Evolutionary conservation across 1,284 basidiomycete species (phyloP).

Genomic region (Marasmius sp.): DNA sequence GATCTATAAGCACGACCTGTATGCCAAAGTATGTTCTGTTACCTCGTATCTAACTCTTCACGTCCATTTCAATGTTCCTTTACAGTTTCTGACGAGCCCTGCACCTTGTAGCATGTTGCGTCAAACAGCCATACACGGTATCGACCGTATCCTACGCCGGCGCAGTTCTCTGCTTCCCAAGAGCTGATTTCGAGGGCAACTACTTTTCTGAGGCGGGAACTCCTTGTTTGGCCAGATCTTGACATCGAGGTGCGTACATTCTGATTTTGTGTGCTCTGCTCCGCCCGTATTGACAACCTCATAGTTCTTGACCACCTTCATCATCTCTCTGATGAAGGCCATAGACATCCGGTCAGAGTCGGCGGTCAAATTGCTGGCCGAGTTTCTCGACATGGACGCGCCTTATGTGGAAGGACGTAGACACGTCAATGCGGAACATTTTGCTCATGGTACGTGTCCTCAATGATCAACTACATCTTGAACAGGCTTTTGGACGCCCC

Average conservation of each 20-base stretch:
- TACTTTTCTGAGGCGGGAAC: constrained; percentile 78
- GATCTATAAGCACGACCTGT: constrained; percentile 76
- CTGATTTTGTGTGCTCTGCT: neutral
- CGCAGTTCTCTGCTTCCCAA: constrained; percentile 73
- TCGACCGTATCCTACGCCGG: constrained; percentile 77
- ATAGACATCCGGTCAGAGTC: constrained; percentile 88
- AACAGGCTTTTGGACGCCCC: no score
- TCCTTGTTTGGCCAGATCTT: constrained; percentile 79
- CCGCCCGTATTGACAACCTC: constrained; percentile 9
- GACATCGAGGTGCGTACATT: constrained; percentile 71
- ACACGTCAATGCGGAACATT: constrained; percentile 79
- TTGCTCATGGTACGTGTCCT: constrained; percentile 74
- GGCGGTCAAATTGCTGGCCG: constrained; percentile 76
- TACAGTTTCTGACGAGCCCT: constrained; percentile 9
- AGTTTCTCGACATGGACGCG: constrained; percentile 79
- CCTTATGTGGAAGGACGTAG: constrained; percentile 53
- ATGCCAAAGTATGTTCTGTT: constrained; percentile 66
- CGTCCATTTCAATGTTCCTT: constrained; percentile 7
- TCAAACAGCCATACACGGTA: constrained; percentile 82
- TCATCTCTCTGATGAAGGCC: constrained; percentile 81
- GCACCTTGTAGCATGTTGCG: constrained; percentile 87
- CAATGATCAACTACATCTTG: constrained; percentile 10
- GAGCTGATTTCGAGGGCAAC: constrained; percentile 75
- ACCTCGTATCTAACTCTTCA: constrained; percentile 1
- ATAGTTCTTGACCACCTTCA: constrained; percentile 79